A percentile compares a stretch with the other conserved stretches of the same genome.
These are phyloP conservation scores for Polytolypa hystricis DNA, from an alignment of 2,329 filamentous ascomycete genomes.

Conservation along the genomic window DNA sequence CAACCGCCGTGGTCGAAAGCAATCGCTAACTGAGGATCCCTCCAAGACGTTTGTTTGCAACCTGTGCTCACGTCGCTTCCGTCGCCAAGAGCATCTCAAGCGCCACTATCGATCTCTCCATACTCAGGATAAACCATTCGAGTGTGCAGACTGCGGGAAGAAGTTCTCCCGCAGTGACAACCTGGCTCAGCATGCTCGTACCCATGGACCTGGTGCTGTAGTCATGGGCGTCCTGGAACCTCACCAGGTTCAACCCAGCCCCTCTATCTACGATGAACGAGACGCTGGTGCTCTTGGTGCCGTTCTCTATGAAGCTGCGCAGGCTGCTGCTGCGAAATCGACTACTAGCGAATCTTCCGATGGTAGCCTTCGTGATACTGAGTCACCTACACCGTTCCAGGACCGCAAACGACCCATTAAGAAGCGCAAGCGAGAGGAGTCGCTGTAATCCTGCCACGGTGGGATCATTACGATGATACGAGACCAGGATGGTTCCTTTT, in stretches of 20 bases:
- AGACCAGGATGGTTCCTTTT: conserved; percentile 28
- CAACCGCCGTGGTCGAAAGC: conserved; percentile 93
- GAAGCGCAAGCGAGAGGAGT: conserved; percentile 63
- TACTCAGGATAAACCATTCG: conserved; percentile 96
- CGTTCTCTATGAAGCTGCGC: conserved; percentile 70
- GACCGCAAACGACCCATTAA: conserved; percentile 49
- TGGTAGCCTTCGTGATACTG: conserved; percentile 17
- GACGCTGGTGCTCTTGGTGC: conserved; percentile 60
- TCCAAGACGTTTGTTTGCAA: conserved; percentile 98
- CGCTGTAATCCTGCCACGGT: conserved; percentile 1
- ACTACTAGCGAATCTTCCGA: conserved; percentile 35
- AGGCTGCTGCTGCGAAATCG: conserved; percentile 55
- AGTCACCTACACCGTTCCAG: conserved; percentile 16
- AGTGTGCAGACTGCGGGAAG: conserved; percentile 96
- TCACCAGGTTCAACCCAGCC: conserved; percentile 42
- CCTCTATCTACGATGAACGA: conserved; percentile 37
- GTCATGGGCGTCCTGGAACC: conserved; percentile 81
- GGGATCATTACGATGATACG: conserved; percentile 25
- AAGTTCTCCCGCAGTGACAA: conserved; percentile 98
- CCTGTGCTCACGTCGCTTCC: conserved; percentile 92
- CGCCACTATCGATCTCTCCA: conserved; percentile 96
- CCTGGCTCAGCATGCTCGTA: conserved; percentile 87
- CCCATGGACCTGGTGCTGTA: conserved; percentile 80
- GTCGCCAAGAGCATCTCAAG: conserved; percentile 96
- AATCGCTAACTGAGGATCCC: conserved; percentile 92